phyloP scores from a whole-genome alignment of 2,329 filamentous ascomycete genomes.

The Nothopassalora personata region DNA sequence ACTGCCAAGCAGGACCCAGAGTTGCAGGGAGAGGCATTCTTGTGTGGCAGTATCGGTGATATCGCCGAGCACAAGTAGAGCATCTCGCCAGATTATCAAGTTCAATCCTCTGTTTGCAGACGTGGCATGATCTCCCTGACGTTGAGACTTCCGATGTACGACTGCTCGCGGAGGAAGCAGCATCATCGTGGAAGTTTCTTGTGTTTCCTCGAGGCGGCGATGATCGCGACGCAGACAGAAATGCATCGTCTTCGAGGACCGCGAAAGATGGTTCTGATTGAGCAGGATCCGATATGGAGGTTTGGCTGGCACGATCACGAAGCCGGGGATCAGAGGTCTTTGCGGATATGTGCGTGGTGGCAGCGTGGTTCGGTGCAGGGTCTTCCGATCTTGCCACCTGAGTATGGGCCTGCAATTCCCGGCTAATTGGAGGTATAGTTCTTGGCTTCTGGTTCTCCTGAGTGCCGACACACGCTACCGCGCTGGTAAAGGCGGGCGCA shows the following conservation, averaged over 20 bases:
- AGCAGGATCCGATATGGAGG: not conserved
- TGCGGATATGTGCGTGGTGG: not conserved
- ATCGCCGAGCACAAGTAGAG: conserved; percentile 12
- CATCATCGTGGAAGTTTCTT: not conserved
- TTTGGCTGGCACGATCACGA: not conserved
- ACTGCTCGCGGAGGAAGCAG: conserved; percentile 8
- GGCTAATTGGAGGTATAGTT: not conserved
- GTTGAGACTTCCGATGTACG: conserved; percentile 5
- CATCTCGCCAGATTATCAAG: conserved; percentile 6
- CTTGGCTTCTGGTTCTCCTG: not conserved
- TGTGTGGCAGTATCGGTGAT: conserved; percentile 12
- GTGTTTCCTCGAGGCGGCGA: not conserved
- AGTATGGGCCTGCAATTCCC: not conserved
- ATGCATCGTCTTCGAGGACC: not conserved
- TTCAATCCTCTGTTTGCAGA: conserved; percentile 4
- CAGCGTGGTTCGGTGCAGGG: not conserved
- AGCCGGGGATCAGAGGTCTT: not conserved
- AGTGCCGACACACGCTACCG: not conserved
- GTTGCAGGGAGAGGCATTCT: not conserved
- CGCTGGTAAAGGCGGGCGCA: not conserved
- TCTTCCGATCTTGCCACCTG: not conserved
- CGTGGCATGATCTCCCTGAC: conserved; percentile 5
- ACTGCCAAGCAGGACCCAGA: conserved; percentile 21
- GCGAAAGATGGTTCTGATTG: not conserved
- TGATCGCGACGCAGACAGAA: not conserved